Conservation (phyloP, 192 early-diverging fungal species). For the Dissophora globulifera region DNA sequence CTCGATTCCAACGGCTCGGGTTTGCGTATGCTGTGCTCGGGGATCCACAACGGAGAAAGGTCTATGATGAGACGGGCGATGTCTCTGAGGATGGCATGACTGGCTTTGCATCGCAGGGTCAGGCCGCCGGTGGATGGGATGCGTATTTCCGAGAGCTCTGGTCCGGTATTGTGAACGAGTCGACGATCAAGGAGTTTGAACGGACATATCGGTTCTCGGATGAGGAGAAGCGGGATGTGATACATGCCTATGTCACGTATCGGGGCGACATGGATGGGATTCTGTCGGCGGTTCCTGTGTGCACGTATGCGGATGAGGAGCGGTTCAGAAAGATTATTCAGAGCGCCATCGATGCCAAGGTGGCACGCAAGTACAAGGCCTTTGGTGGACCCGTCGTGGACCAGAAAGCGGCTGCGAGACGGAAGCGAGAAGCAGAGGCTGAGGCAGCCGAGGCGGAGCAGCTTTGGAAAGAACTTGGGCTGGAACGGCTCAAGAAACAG, state of each 20-base stretch:
- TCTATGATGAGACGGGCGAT: slow-evolving; percentile 83
- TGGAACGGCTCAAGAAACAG: slow-evolving; percentile 65
- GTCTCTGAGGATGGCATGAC: slow-evolving; percentile 54
- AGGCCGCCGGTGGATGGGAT: slow-evolving; percentile 75
- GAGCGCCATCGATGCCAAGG: slow-evolving; percentile 67
- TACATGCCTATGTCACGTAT: slow-evolving; percentile 69
- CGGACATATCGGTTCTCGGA: slow-evolving; percentile 79
- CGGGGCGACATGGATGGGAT: slow-evolving; percentile 81
- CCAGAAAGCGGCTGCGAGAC: slow-evolving; percentile 56
- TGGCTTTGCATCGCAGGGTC: slow-evolving; percentile 55
- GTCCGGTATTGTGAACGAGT: slow-evolving; percentile 73
- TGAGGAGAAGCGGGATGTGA: slow-evolving; percentile 78
- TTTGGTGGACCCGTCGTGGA: slow-evolving; percentile 65
- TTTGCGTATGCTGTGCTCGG: slow-evolving; percentile 82
- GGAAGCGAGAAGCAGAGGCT: slow-evolving; percentile 64
- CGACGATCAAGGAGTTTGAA: slow-evolving; percentile 80
- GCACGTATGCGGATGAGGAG: slow-evolving; percentile 70
- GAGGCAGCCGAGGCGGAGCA: slow-evolving; percentile 73
- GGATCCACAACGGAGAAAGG: slow-evolving; percentile 67
- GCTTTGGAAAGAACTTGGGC: slow-evolving; percentile 64
- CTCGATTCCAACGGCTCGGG: slow-evolving; percentile 78
- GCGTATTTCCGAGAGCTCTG: slow-evolving; percentile 85
- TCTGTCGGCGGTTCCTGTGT: slow-evolving; percentile 67
- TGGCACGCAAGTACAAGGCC: slow-evolving; percentile 58
- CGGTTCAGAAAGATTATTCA: slow-evolving; percentile 73